A percentile compares a stretch with the other conserved stretches of the same genome.
Conservation (phyloP, 2,329 filamentous ascomycete species). For the Elsinoe fawcettii region DNA sequence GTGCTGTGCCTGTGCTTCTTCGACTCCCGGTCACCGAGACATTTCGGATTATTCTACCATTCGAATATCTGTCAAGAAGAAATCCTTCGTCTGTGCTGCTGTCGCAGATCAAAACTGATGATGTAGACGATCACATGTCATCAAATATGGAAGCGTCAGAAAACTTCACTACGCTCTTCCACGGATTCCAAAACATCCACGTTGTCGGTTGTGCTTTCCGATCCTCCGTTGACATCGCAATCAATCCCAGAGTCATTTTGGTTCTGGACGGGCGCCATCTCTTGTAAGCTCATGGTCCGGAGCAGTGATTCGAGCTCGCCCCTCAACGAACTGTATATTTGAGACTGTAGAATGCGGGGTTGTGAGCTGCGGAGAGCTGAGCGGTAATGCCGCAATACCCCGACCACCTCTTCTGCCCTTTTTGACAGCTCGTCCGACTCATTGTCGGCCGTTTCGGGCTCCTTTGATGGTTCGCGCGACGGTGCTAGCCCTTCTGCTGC, state of each 20-base stretch:
- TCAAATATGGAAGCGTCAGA: slow-evolving; percentile 2
- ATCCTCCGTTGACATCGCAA: slow-evolving; percentile 7
- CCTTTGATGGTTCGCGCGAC: slow-evolving; percentile 8
- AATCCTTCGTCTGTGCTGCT: not conserved
- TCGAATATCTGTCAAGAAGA: not conserved
- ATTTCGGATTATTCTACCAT: not conserved
- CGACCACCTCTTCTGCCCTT: slow-evolving; percentile 4
- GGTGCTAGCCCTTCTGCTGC: not conserved
- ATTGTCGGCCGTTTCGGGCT: not conserved
- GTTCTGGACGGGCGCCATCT: slow-evolving; percentile 5
- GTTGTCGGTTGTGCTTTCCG: not conserved
- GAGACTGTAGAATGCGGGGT: slow-evolving; percentile 11
- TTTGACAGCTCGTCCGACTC: not conserved
- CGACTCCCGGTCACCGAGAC: slow-evolving; percentile 3
- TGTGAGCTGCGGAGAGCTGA: slow-evolving; percentile 6
- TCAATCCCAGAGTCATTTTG: not conserved
- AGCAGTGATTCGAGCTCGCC: slow-evolving; percentile 13
- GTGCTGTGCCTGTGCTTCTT: not conserved
- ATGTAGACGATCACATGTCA: slow-evolving; percentile 6
- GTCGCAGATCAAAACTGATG: slow-evolving; percentile 1
- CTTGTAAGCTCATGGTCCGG: slow-evolving; percentile 9
- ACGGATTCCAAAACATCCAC: slow-evolving; percentile 5
- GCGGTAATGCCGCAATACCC: slow-evolving; percentile 8
- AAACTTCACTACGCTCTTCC: slow-evolving; percentile 10
- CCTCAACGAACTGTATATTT: slow-evolving; percentile 10